These are phyloP conservation scores for Cocos nucifera DNA, from an alignment of 176 grass and related monocot species.

Conservation along the genomic window DNA sequence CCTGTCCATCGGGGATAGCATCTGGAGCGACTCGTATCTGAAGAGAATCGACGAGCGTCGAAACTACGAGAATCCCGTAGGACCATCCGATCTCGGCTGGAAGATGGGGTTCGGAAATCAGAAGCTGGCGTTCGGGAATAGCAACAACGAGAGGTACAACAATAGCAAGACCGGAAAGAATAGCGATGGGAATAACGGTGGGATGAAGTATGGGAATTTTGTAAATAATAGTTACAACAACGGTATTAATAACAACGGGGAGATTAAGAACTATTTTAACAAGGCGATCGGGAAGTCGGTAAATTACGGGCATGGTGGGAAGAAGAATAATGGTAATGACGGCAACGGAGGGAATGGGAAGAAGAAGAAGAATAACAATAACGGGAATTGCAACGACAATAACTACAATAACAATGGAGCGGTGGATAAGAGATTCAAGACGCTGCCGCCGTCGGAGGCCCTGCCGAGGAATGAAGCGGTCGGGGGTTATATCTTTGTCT, in stretches of 20 bases:
- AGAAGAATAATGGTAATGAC: constrained; percentile 27
- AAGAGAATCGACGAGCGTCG: constrained; percentile 23
- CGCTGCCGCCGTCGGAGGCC: constrained; percentile 76
- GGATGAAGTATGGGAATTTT: constrained; percentile 17
- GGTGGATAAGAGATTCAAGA: constrained; percentile 93
- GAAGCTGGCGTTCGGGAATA: constrained; percentile 77
- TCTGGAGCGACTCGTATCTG: constrained; percentile 47
- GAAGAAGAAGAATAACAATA: constrained; percentile 37
- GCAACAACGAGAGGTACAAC: constrained; percentile 11
- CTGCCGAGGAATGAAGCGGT: constrained; percentile 68
- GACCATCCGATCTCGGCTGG: constrained; percentile 20
- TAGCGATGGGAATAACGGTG: constrained; percentile 10
- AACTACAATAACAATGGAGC: constrained; percentile 20
- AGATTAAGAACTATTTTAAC: constrained; percentile 88
- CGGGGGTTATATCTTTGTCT: constrained; percentile 97
- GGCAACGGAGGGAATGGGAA: constrained; percentile 16
- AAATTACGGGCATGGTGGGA: constrained; percentile 8
- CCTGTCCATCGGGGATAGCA: constrained; percentile 77
- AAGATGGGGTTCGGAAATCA: constrained; percentile 2
- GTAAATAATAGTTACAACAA: neutral
- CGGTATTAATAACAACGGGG: constrained; percentile 6
- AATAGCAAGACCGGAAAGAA: constrained; percentile 6
- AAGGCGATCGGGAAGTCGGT: constrained; percentile 57
- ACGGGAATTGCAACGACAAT: constrained; percentile 18
- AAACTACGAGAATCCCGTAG: constrained; percentile 14